A percentile compares a stretch with the other conserved stretches of the same genome.
These are phyloP conservation scores for Laetiporus sulphureus DNA, from an alignment of 1,284 basidiomycete genomes.

Conservation along the genomic window DNA sequence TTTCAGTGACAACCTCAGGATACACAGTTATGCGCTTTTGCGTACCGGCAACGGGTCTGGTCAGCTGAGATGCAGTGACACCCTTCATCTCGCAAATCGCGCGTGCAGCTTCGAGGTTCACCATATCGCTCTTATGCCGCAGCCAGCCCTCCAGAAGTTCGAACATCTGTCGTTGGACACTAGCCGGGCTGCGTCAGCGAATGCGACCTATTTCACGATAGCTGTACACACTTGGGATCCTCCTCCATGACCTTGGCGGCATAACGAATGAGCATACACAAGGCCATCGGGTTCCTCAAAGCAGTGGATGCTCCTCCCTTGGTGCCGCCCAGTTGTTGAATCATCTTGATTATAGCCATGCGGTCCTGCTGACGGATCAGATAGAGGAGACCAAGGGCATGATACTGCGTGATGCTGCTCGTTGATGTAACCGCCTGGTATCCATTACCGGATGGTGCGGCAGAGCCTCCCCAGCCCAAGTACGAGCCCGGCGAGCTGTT, in stretches of 20 bases:
- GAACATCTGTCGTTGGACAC: conserved; percentile 87
- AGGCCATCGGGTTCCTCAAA: conserved; percentile 94
- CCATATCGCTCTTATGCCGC: conserved; percentile 99
- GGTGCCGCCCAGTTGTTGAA: conserved; percentile 91
- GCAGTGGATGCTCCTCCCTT: conserved; percentile 79
- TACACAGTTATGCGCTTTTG: conserved; percentile 6
- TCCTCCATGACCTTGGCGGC: conserved; percentile 98
- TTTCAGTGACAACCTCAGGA: conserved; percentile 6
- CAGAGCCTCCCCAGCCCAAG: conserved; percentile 63
- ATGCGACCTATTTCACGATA: not conserved
- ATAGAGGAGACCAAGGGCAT: conserved; percentile 92
- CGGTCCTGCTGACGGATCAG: conserved; percentile 95
- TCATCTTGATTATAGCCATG: conserved; percentile 99
- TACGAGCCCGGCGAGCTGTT: conserved; percentile 48
- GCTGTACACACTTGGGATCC: conserved; percentile 78
- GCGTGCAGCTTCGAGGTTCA: conserved; percentile 97
- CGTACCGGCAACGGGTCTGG: conserved; percentile 82
- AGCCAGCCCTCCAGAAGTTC: conserved; percentile 95
- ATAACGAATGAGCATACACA: conserved; percentile 98
- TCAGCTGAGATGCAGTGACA: conserved; percentile 72
- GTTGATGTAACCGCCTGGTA: conserved; percentile 82
- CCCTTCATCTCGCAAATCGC: conserved; percentile 96
- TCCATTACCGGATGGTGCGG: conserved; percentile 41
- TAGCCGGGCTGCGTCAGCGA: conserved; percentile 33
- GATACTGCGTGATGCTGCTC: conserved; percentile 95